phyloP scores from a whole-genome alignment of 352 stramenopile species.

The Phytophthora idaei region DNA sequence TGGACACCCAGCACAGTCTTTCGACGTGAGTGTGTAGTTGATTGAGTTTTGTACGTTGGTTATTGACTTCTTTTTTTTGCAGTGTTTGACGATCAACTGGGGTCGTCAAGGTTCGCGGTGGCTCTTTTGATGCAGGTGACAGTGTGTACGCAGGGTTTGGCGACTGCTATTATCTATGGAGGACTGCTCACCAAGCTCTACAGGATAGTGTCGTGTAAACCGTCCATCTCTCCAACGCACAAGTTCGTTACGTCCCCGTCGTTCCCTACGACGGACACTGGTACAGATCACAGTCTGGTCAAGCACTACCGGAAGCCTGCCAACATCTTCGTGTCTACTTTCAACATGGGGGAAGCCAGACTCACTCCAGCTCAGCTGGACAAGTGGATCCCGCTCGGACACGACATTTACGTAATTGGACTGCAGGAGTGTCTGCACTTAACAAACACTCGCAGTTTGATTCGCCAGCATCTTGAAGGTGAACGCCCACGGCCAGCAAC shows the following conservation, averaged over 20 bases:
- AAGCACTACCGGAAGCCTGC: slow-evolving; percentile 54
- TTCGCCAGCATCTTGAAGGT: slow-evolving; percentile 71
- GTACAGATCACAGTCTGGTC: slow-evolving; percentile 27
- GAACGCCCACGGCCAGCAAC: slow-evolving; percentile 34
- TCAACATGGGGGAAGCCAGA: slow-evolving; percentile 83
- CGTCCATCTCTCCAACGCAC: slow-evolving; percentile 29
- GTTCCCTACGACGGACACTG: slow-evolving; percentile 35
- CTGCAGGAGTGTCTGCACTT: slow-evolving; percentile 90
- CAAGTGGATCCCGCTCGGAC: slow-evolving; percentile 82
- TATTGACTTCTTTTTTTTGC: slow-evolving; percentile 4
- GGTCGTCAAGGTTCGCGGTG: slow-evolving; percentile 49
- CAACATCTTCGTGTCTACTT: slow-evolving; percentile 82
- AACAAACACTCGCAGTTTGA: slow-evolving; percentile 57
- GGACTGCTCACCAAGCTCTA: slow-evolving; percentile 51
- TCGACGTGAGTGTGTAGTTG: slow-evolving; percentile 43
- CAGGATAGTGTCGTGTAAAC: slow-evolving; percentile 28
- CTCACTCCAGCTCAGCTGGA: slow-evolving; percentile 54
- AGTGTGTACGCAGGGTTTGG: slow-evolving; percentile 65
- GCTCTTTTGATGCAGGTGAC: slow-evolving; percentile 73
- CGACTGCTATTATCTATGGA: slow-evolving; percentile 70
- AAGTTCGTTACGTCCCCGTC: slow-evolving; percentile 44
- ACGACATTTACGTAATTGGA: slow-evolving; percentile 89
- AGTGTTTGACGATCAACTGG: slow-evolving; percentile 59
- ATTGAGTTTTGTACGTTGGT: not conserved
- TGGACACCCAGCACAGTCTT: slow-evolving; percentile 72